A percentile compares a stretch with the other conserved stretches of the same genome.
Evolutionary conservation across 495 filamentous ascomycete genomes (phyloP).

Genomic region (Astrothelium macrocarpum): DNA sequence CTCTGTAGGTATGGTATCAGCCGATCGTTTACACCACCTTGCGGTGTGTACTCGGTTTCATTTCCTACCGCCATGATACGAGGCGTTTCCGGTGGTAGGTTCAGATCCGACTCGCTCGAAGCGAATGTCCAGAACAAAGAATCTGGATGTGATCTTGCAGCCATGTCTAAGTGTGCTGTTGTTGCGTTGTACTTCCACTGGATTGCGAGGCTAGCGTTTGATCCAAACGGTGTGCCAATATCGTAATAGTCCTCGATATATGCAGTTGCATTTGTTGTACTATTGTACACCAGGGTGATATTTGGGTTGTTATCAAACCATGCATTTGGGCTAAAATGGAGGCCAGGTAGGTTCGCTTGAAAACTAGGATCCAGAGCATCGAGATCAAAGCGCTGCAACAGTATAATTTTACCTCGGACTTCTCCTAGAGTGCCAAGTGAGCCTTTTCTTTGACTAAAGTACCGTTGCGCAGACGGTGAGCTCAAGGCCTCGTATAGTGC

Average conservation of each 20-base stretch:
- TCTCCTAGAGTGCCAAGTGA: slow-evolving; percentile 34
- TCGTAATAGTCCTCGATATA: slow-evolving; percentile 41
- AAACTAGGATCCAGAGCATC: slow-evolving; percentile 29
- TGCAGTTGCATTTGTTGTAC: slow-evolving; percentile 25
- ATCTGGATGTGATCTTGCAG: slow-evolving; percentile 25
- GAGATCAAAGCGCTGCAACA: slow-evolving; percentile 37
- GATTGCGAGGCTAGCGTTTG: slow-evolving; percentile 32
- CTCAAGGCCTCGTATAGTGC: slow-evolving; percentile 30
- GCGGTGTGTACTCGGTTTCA: slow-evolving; percentile 30
- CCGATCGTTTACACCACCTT: slow-evolving; percentile 32
- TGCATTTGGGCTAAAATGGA: slow-evolving; percentile 35
- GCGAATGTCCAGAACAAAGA: slow-evolving; percentile 44
- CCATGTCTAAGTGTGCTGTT: slow-evolving; percentile 26
- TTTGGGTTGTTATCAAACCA: slow-evolving; percentile 34
- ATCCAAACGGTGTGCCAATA: slow-evolving; percentile 21
- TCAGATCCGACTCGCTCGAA: slow-evolving; percentile 35
- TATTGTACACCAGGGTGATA: slow-evolving; percentile 32
- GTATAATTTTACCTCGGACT: slow-evolving; percentile 35
- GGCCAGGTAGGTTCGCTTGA: slow-evolving; percentile 27
- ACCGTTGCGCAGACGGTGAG: slow-evolving; percentile 29
- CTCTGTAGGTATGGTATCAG: slow-evolving; percentile 11
- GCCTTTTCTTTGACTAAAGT: slow-evolving; percentile 34
- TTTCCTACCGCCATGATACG: slow-evolving; percentile 42
- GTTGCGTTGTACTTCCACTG: slow-evolving; percentile 37
- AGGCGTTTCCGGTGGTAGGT: slow-evolving; percentile 37